Conservation (phyloP, 768 basidiomycete species). For the Xerocomus brunneocitrinus region DNA sequence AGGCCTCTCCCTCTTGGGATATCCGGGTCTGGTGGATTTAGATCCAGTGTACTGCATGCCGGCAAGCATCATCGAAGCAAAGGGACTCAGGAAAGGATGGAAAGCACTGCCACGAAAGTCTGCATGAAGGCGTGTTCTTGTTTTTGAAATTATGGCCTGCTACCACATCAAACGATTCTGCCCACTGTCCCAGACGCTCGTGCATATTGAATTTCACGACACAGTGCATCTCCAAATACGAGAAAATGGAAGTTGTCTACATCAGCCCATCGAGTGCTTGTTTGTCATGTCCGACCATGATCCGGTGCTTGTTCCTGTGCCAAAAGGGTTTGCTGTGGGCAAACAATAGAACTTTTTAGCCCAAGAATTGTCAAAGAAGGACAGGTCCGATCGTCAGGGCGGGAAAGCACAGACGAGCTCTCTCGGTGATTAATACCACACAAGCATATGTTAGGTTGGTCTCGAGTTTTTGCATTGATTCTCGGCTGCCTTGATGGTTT, state of each 20-base stretch:
- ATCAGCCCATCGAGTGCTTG: not conserved
- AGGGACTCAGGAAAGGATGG: constrained; percentile 59
- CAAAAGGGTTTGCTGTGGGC: constrained; percentile 5
- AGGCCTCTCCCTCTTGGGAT: constrained; percentile 85
- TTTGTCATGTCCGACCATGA: constrained; percentile 3
- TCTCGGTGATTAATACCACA: constrained; percentile 7
- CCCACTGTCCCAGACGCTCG: not conserved
- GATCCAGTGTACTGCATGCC: constrained; percentile 99
- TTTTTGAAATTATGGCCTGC: constrained; percentile 1
- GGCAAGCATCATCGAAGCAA: constrained; percentile 60
- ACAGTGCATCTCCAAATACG: constrained; percentile 4
- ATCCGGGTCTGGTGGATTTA: constrained; percentile 75
- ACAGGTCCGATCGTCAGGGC: not conserved
- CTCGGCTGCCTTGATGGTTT: not conserved
- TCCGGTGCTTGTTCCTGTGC: constrained; percentile 12
- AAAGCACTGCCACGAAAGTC: constrained; percentile 27
- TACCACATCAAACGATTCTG: constrained; percentile 6
- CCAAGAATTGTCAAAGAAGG: not conserved
- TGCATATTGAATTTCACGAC: constrained; percentile 1
- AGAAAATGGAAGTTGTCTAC: constrained; percentile 17
- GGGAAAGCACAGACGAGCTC: constrained; percentile 1
- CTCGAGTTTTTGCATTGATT: not conserved
- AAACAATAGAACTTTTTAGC: not conserved
- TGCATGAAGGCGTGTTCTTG: constrained; percentile 9
- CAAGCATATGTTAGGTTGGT: not conserved